A percentile compares a stretch with the other conserved stretches of the same genome.
Conservation (phyloP, 164 flowering plant genomes). For the Stephania cephalantha region DNA sequence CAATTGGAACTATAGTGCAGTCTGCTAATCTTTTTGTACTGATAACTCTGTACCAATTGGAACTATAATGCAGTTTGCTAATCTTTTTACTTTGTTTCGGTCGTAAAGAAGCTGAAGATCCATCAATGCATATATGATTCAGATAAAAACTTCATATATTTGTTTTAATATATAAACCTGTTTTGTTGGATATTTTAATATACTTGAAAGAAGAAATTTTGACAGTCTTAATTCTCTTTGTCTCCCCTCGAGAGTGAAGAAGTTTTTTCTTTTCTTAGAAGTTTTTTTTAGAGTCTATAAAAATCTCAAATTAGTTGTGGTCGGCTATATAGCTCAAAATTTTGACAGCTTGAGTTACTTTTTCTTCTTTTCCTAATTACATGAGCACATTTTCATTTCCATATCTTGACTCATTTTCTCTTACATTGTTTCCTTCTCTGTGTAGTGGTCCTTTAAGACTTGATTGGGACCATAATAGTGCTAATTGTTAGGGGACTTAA, state of each 20-base stretch:
- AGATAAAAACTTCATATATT: not conserved
- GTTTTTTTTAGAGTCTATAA: not conserved
- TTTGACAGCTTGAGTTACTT: no score
- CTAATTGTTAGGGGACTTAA: no score
- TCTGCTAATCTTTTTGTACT: not conserved
- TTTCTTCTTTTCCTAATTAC: no score
- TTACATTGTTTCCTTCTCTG: conserved; percentile 10
- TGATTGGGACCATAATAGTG: conserved; percentile 65
- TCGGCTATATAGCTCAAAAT: no score
- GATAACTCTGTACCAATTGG: not conserved
- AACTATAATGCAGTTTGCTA: not conserved
- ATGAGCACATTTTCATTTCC: not conserved
- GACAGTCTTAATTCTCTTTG: no score
- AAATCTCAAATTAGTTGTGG: no score
- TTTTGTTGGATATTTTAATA: no score
- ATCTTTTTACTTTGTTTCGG: not conserved
- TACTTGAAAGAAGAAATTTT: no score
- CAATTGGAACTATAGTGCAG: no score
- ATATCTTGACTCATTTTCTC: no score
- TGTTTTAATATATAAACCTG: not conserved
- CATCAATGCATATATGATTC: not conserved
- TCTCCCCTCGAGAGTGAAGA: not conserved
- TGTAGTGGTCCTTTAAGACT: conserved; percentile 88
- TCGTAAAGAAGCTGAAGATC: not conserved
- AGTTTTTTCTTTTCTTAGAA: not conserved